Evolutionary conservation across 192 early-diverging fungal genomes (phyloP), one percentile per base, ranked within the genome.

Genomic region (Spinellus fusiger): DNA sequence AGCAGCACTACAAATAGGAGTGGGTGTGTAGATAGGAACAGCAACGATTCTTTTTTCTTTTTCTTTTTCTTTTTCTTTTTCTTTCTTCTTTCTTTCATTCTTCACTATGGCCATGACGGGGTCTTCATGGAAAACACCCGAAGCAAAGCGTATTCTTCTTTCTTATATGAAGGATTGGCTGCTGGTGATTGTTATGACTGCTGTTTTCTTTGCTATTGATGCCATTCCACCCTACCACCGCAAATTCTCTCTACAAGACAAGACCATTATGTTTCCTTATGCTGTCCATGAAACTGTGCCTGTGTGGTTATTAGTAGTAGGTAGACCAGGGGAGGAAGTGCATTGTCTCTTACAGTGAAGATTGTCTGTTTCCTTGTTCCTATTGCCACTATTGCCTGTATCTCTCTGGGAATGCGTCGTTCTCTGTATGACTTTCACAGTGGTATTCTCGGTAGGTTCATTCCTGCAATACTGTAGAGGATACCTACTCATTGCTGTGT

Each of bases 161-260:
- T 66, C 66, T 29, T 74, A 74, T 65, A 38, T 49, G 20, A 65
- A 61, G 25, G 72, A 74, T 22, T 74, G 72, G 72, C 31, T 79
- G 8, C 56, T 88, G 16, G 73, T 88, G 4, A 52, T 84, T 16
- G 56, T 77, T 27, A 79, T 88, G 74, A 70, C 82, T 0, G 65
- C 66, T 0, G 59, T 74, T 28, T 90, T 86, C 71, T 80, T 80
- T 35, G 62, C 68, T 20, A 52, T 91, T 6, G 83, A 84, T 46
- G 69, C 54, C 3, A 56, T 84, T 2, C 61, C 78, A 13, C 89
- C 89, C 1, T 90, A 83, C 73, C 83, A 88, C 54, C 79, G 87
- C 62, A 70, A 84, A 44, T 93, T 93, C 58, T 86, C 84, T 22
- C 66, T 93, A 10, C 68, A 80, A 4, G 78, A 93, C 71, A 84